Percentiles rank a stretch among this genome's conserved stretches.
phyloP scores from a whole-genome alignment of 306 rosid genomes.

The Trifolium dubium region DNA sequence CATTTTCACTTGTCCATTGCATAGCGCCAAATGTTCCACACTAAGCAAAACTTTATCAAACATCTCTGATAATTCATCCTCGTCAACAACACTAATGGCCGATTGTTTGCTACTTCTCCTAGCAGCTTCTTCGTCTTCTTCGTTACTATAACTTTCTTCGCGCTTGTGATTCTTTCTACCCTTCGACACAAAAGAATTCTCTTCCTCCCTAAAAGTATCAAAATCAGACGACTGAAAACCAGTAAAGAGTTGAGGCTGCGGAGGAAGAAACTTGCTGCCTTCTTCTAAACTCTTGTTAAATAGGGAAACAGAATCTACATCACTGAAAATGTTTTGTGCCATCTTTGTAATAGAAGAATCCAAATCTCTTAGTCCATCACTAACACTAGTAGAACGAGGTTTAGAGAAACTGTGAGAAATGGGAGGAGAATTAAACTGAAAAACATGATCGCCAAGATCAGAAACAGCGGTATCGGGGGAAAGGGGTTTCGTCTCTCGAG shows the following conservation, averaged over 20 bases:
- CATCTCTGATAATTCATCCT: slow-evolving; percentile 52
- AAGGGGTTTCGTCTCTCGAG: slow-evolving; percentile 47
- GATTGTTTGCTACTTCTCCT: slow-evolving; percentile 59
- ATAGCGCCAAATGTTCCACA: slow-evolving; percentile 33
- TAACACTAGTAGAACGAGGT: slow-evolving; percentile 17
- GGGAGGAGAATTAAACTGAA: slow-evolving; percentile 41
- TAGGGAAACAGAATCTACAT: slow-evolving; percentile 64
- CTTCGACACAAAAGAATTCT: slow-evolving; percentile 37
- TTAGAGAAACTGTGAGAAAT: slow-evolving; percentile 39
- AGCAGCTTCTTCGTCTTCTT: slow-evolving; percentile 45
- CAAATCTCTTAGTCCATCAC: slow-evolving; percentile 40
- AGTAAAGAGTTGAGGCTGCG: slow-evolving; percentile 45
- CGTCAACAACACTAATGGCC: slow-evolving; percentile 44
- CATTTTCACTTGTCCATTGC: slow-evolving; percentile 26
- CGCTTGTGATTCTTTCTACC: slow-evolving; percentile 53
- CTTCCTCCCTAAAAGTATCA: slow-evolving; percentile 17
- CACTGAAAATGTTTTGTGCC: slow-evolving; percentile 63
- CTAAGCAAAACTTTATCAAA: slow-evolving; percentile 56
- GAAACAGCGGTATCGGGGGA: slow-evolving; percentile 42
- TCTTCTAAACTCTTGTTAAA: slow-evolving; percentile 78
- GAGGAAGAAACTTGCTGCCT: slow-evolving; percentile 86
- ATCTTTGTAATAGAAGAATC: slow-evolving; percentile 49
- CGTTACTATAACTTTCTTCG: slow-evolving; percentile 29
- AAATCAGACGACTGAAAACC: slow-evolving; percentile 37
- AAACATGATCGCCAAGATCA: slow-evolving; percentile 35